Conservation (phyloP, 1,284 basidiomycete genomes). For the Hymenochaete sp. region DNA sequence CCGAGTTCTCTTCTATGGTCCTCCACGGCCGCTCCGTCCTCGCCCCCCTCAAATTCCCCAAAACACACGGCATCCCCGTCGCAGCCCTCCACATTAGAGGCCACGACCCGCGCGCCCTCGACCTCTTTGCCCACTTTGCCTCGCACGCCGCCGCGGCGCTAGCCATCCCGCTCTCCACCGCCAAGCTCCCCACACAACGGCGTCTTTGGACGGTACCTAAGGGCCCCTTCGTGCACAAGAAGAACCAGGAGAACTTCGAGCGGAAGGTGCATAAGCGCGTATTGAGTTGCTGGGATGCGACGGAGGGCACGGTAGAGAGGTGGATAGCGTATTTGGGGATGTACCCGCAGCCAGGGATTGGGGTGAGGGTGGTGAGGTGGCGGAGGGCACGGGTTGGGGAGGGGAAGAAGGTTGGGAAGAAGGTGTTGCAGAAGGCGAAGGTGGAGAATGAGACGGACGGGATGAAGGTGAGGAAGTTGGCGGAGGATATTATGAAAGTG, state of each 20-base stretch:
- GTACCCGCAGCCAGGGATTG: slow-evolving; percentile 80
- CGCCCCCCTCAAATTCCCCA: slow-evolving; percentile 36
- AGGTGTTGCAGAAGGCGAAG: slow-evolving; percentile 27
- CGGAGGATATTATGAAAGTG: slow-evolving; percentile 39
- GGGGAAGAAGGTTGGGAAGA: slow-evolving; percentile 30
- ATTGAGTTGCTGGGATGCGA: slow-evolving; percentile 88
- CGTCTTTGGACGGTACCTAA: slow-evolving; percentile 83
- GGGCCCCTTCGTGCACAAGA: slow-evolving; percentile 90
- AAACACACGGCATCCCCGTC: slow-evolving; percentile 69
- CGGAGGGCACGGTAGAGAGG: slow-evolving; percentile 69
- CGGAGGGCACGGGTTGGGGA: slow-evolving; percentile 62
- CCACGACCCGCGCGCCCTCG: slow-evolving; percentile 60
- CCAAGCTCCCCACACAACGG: slow-evolving; percentile 68
- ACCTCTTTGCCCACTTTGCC: slow-evolving; percentile 81
- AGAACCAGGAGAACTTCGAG: slow-evolving; percentile 94
- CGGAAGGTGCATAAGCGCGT: slow-evolving; percentile 73
- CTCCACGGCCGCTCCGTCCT: slow-evolving; percentile 13
- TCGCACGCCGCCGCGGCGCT: slow-evolving; percentile 78
- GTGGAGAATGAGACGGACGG: slow-evolving; percentile 20
- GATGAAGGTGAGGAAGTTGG: slow-evolving; percentile 30
- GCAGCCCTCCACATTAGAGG: slow-evolving; percentile 81
- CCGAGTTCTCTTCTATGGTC: slow-evolving; percentile 8
- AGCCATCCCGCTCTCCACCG: slow-evolving; percentile 71
- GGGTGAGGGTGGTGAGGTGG: slow-evolving; percentile 77
- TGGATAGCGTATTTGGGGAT: slow-evolving; percentile 77